Evolutionary conservation across 192 early-diverging fungal species (phyloP).

Genomic region (Geranomyces variabilis): DNA sequence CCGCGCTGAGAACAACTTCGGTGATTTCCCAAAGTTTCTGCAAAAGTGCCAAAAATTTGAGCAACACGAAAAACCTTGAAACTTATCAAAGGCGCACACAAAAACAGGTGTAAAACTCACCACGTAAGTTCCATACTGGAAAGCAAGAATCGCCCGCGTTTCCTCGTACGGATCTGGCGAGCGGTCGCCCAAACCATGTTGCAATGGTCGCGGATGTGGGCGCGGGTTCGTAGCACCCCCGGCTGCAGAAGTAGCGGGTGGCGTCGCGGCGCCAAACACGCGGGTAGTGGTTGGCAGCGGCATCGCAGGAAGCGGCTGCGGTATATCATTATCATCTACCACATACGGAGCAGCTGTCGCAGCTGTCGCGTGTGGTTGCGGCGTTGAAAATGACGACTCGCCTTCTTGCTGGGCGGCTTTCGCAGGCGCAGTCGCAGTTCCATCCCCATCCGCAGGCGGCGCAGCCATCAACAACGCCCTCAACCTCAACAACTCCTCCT

Average conservation of each 20-base stretch:
- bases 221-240: too few relatives aligned
- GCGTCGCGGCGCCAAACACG: not conserved
- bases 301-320: not conserved
- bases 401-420: too few relatives aligned
- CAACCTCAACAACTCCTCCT: slow-evolving; percentile 24
- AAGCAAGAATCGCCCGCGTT: slow-evolving; percentile 17
- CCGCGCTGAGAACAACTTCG: slow-evolving; percentile 25
- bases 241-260: not conserved
- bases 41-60: too few relatives aligned
- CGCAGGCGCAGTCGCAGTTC: too few relatives aligned
- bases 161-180: not conserved
- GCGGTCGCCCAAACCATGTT: not conserved
- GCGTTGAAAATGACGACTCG: not conserved
- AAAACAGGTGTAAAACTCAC: too few relatives aligned
- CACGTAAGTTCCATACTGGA: slow-evolving; percentile 26
- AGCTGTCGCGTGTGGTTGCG: not conserved
- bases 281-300: not conserved
- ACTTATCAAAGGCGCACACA: too few relatives aligned
- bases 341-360: not conserved
- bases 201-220: not conserved
- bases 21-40: slow-evolving; percentile 29
- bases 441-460: not conserved
- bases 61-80: too few relatives aligned
- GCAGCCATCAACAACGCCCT: slow-evolving; percentile 13
- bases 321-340: not conserved